Conservation (phyloP, 352 stramenopile genomes). For the Pseudoperonospora humuli region DNA sequence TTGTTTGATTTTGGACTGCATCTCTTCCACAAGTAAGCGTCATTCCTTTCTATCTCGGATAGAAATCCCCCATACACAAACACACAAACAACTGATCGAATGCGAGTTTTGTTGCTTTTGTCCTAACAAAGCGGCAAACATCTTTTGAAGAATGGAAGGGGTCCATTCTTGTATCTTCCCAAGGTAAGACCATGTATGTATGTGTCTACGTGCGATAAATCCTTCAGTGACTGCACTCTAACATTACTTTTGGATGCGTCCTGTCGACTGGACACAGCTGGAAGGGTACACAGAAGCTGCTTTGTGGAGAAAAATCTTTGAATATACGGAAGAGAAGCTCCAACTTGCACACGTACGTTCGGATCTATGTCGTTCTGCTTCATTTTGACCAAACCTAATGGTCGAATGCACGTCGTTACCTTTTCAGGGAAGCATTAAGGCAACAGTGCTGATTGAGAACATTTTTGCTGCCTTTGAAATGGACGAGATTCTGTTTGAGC, state of each 20-base stretch:
- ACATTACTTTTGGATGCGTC: background rate
- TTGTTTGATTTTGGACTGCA: slow-evolving; percentile 95
- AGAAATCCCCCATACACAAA: no score
- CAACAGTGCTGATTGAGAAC: slow-evolving; percentile 93
- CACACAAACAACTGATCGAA: no score
- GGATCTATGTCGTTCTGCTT: background rate
- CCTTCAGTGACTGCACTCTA: no score
- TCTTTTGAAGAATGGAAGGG: slow-evolving; percentile 63
- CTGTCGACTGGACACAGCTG: slow-evolving; percentile 34
- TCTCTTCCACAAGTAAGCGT: slow-evolving; percentile 90
- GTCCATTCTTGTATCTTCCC: slow-evolving; percentile 92
- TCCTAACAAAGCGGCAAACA: slow-evolving; percentile 41
- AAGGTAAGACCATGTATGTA: no score
- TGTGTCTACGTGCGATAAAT: no score
- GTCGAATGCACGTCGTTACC: background rate
- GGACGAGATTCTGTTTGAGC: slow-evolving; percentile 94
- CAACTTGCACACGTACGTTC: slow-evolving; percentile 61
- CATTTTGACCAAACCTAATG: background rate
- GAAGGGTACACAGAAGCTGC: slow-evolving; percentile 90
- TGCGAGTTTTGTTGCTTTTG: no score
- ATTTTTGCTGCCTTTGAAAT: slow-evolving; percentile 96
- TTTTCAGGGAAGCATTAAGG: slow-evolving; percentile 64
- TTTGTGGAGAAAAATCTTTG: slow-evolving; percentile 95
- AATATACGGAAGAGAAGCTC: slow-evolving; percentile 83
- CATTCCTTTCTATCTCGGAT: no score